These are phyloP conservation scores for Globisporangium abappressorium DNA, from an alignment of 352 stramenopile genomes.

Conservation along the genomic window DNA sequence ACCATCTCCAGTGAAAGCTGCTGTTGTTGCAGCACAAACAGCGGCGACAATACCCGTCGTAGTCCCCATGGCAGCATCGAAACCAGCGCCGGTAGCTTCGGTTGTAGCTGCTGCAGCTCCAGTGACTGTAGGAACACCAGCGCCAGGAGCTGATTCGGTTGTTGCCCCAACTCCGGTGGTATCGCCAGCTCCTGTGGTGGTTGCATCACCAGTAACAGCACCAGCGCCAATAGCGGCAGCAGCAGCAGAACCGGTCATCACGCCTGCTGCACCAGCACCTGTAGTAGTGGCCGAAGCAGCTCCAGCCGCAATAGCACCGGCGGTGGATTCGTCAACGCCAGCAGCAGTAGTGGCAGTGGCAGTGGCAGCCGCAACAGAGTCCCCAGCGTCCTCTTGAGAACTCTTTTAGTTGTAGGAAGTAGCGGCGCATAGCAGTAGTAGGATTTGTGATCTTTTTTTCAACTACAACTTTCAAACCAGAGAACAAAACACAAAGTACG, in stretches of 20 bases:
- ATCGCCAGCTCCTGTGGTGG: background rate
- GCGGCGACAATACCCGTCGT: background rate
- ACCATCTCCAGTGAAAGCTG: slow-evolving; percentile 9
- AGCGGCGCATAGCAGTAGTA: slow-evolving; percentile 1
- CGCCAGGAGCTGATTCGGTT: background rate
- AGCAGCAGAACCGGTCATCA: background rate
- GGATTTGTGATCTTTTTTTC: background rate
- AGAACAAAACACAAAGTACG: background rate
- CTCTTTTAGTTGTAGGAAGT: background rate
- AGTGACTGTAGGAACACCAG: background rate
- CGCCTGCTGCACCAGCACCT: background rate
- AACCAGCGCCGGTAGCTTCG: background rate
- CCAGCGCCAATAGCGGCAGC: background rate
- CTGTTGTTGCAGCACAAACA: background rate
- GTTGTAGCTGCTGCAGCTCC: background rate
- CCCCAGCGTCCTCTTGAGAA: background rate
- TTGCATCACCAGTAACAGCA: background rate
- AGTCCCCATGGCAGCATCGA: background rate
- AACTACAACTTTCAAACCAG: background rate
- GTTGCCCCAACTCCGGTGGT: background rate
- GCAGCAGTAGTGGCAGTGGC: background rate
- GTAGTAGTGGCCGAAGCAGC: background rate
- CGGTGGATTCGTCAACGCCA: background rate
- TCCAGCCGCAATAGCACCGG: background rate
- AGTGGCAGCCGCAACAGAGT: background rate